Evolutionary conservation across 257 asterid genomes (phyloP), one percentile per base, ranked within the genome.

Genomic region (Linaria vulgaris): DNA sequence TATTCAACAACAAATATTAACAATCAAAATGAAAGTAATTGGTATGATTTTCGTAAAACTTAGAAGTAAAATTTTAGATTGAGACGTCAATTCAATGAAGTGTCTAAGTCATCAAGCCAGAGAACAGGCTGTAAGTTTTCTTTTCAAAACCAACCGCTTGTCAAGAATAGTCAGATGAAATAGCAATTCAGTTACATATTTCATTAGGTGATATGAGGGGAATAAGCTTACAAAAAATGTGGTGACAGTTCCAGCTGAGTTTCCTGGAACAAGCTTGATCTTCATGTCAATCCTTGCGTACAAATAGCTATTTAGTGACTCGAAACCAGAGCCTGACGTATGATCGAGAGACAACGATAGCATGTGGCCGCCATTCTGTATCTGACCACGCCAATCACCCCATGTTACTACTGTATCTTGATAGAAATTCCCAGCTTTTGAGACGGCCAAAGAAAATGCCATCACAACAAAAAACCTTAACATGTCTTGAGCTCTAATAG

Each of bases 171-270:
- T n/a, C n/a, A n/a, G n/a, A n/a, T n/a, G n/a, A n/a, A n/a, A n/a
- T n/a, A n/a, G n/a, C n/a, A n/a, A n/a, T n/a, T n/a, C n/a, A n/a
- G n/a, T n/a, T n/a, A n/a, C n/a, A n/a, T n/a, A n/a, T n/a, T n/a
- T n/a, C n/a, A n/a, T n/a, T n/a, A n/a, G n/a, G n/a, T n/a, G n/a
- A n/a, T n/a, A n/a, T n/a, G n/a, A n/a, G n/a, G n/a, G n/a, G n/a
- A n/a, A n/a, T n/a, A n/a, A n/a, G 45, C 88, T 73, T 67, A 85
- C 94, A 23, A 57, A 88, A 56, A 85, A 85, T 0, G 96, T 83
- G 0, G 96, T 72, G 51, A 88, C 96, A 0, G 91, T 77, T 69
- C 94, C 96, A 15, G 91, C 96, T 0, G 94, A 88, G 62, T 88
- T 78, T 1, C 70, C 68, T 0, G 89, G 82, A 0, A 88, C 61